phyloP scores from a whole-genome alignment of 2,329 filamentous ascomycete species.

The Rhinocladiella mackenziei region DNA sequence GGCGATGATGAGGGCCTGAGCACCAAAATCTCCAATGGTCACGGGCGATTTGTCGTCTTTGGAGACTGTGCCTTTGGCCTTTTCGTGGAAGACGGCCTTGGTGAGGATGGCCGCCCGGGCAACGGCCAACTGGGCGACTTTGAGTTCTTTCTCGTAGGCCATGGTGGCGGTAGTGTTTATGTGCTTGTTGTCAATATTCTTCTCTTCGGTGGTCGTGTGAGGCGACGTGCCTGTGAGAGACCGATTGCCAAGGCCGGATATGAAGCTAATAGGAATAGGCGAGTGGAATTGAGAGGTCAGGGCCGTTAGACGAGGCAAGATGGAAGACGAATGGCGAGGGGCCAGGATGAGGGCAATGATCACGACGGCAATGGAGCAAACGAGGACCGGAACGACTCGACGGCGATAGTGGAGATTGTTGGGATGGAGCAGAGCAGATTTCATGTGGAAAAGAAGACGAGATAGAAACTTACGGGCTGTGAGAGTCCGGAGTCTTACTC shows the following conservation, averaged over 20 bases:
- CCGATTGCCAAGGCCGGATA: constrained; percentile 18
- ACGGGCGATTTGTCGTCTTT: constrained; percentile 97
- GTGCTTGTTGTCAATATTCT: not conserved
- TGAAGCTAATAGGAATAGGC: constrained; percentile 8
- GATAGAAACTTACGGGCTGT: not conserved
- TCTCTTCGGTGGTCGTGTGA: not conserved
- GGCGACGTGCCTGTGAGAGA: not conserved
- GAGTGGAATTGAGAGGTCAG: constrained; percentile 16
- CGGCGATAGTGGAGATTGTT: not conserved
- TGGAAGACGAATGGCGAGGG: constrained; percentile 8
- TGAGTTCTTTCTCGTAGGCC: constrained; percentile 71
- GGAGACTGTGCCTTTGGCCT: constrained; percentile 87
- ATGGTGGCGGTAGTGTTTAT: constrained; percentile 30
- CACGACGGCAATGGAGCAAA: constrained; percentile 16
- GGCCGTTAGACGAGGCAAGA: constrained; percentile 10
- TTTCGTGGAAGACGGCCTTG: constrained; percentile 75
- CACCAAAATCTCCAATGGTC: constrained; percentile 96
- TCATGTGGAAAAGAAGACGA: constrained; percentile 2
- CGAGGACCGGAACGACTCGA: constrained; percentile 2
- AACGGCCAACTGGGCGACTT: constrained; percentile 81
- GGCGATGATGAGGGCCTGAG: constrained; percentile 90
- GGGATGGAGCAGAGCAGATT: not conserved
- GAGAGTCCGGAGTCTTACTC: too few species aligned
- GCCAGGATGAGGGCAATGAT: constrained; percentile 26
- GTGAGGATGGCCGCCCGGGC: constrained; percentile 75